Conservation (phyloP, 1,284 basidiomycete genomes). For the Coriolopsis trogii region DNA sequence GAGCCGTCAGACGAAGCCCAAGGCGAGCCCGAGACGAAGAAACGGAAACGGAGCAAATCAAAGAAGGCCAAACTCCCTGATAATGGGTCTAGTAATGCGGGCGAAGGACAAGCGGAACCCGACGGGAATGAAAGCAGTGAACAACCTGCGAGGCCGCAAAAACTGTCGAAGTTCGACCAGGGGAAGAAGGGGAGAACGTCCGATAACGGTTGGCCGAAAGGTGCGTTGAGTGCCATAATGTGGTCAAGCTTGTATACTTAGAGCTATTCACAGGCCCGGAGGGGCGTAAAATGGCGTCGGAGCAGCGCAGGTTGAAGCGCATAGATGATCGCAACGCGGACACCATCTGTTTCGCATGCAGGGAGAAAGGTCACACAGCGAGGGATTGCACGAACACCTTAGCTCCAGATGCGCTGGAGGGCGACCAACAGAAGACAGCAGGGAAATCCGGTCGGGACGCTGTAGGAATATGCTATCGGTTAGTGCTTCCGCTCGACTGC, state of each 20-base stretch:
- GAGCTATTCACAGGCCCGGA: conserved; percentile 16
- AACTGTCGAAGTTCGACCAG: conserved; percentile 27
- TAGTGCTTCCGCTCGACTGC: conserved; percentile 31
- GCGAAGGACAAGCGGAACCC: conserved; percentile 5
- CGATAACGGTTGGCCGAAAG: conserved; percentile 23
- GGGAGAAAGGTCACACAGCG: conserved; percentile 84
- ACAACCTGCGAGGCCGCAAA: conserved; percentile 28
- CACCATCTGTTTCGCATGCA: conserved; percentile 88
- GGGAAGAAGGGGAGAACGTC: conserved; percentile 37
- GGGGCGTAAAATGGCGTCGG: conserved; percentile 42
- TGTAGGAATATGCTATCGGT: conserved; percentile 87
- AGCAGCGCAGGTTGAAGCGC: conserved; percentile 68
- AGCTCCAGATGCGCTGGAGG: conserved; percentile 34
- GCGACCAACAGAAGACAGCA: conserved; percentile 23
- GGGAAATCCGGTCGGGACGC: conserved; percentile 36
- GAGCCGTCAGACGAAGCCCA: background rate
- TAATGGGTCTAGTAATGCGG: conserved; percentile 16
- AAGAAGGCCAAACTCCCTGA: conserved; percentile 32
- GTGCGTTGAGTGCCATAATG: conserved; percentile 10
- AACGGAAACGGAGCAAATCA: conserved; percentile 42
- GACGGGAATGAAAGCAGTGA: conserved; percentile 29
- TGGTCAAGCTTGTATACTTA: background rate
- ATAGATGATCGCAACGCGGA: conserved; percentile 58
- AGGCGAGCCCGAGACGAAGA: conserved; percentile 42
- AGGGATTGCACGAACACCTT: conserved; percentile 75